Evolutionary conservation across 192 early-diverging fungal species (phyloP).

Genomic region (Diversispora epigaea): DNA sequence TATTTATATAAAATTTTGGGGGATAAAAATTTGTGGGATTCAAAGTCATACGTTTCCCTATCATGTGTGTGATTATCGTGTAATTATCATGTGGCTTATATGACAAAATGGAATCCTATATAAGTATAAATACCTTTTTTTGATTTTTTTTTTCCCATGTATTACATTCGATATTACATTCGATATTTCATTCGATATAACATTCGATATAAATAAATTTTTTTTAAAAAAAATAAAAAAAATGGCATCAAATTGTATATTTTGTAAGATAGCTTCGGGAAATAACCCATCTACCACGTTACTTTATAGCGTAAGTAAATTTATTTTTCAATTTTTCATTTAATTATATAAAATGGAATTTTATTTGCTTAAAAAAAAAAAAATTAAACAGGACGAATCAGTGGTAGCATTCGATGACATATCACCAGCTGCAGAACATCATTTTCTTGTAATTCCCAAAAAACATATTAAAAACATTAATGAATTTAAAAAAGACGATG

Average conservation of each 20-base stretch:
- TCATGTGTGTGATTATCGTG: too few species aligned
- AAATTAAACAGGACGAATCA: constrained; percentile 32
- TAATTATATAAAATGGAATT: background rate
- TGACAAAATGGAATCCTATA: too few species aligned
- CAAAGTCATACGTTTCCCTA: too few species aligned
- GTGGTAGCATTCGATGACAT: constrained; percentile 44
- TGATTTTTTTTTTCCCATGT: too few species aligned
- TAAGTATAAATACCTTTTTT: too few species aligned
- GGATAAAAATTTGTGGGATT: too few species aligned
- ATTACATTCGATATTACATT: too few species aligned
- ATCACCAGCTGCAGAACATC: constrained; percentile 41
- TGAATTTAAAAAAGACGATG: constrained; percentile 31
- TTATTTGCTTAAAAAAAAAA: background rate
- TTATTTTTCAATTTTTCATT: background rate
- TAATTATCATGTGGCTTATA: too few species aligned
- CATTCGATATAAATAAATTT: too few species aligned
- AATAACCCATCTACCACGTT: background rate
- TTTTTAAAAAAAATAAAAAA: too few species aligned
- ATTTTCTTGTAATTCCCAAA: constrained; percentile 43
- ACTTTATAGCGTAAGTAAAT: constrained; percentile 13
- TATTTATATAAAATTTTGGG: too few species aligned
- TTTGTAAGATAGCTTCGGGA: constrained; percentile 1
- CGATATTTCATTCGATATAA: too few species aligned
- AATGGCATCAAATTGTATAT: background rate
- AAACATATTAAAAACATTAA: constrained; percentile 38